Conservation (phyloP, 2,329 filamentous ascomycete species). For the Camillea tinctor region DNA sequence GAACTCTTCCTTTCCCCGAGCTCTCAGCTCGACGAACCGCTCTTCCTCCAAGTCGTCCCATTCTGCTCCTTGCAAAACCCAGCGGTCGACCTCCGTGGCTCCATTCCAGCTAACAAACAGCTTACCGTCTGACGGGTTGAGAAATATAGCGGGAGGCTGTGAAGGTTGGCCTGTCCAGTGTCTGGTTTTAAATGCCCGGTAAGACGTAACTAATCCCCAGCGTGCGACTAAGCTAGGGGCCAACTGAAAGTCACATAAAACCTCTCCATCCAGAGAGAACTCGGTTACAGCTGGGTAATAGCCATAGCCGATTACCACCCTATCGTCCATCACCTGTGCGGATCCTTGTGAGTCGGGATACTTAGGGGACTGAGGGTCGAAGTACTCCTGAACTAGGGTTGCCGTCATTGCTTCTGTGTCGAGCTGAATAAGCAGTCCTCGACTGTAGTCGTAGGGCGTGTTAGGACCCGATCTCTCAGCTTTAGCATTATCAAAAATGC, state of each 20-base stretch:
- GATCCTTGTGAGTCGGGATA: slow-evolving; percentile 44
- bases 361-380: slow-evolving; percentile 25
- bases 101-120: slow-evolving; percentile 46
- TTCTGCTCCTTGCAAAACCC: slow-evolving; percentile 19
- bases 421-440: slow-evolving; percentile 43
- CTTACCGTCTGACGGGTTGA: slow-evolving; percentile 10
- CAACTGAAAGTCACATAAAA: slow-evolving; percentile 47
- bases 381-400: slow-evolving; percentile 43
- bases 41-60: slow-evolving; percentile 12
- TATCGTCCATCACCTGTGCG: slow-evolving; percentile 47
- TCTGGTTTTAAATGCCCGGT: slow-evolving; percentile 52
- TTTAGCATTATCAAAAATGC: slow-evolving; percentile 38
- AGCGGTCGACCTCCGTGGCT: slow-evolving; percentile 38
- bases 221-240: slow-evolving; percentile 42
- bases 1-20: slow-evolving; percentile 7
- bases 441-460: slow-evolving; percentile 31
- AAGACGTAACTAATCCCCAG: slow-evolving; percentile 41
- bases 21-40: background rate
- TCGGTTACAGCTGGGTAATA: slow-evolving; percentile 47
- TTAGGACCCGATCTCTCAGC: slow-evolving; percentile 19
- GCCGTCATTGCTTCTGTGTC: slow-evolving; percentile 45
- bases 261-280: slow-evolving; percentile 43
- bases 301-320: slow-evolving; percentile 58
- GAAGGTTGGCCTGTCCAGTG: slow-evolving; percentile 43
- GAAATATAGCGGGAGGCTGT: slow-evolving; percentile 12